phyloP scores from a whole-genome alignment of 2,329 filamentous ascomycete species.

The Fusarium gaditjirri region DNA sequence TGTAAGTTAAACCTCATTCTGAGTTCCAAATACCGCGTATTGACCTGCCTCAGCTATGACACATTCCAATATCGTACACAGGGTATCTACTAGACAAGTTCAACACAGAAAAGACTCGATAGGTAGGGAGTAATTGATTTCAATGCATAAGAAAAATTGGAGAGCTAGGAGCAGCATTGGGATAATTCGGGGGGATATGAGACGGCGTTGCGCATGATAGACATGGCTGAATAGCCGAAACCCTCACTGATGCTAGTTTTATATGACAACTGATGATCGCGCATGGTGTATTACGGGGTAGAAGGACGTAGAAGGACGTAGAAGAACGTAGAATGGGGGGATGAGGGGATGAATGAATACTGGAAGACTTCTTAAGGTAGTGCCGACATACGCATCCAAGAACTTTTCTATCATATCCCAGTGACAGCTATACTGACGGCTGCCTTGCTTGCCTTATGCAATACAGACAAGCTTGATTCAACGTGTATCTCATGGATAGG shows the following conservation, averaged over 20 bases:
- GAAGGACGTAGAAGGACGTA: slow-evolving; percentile 3
- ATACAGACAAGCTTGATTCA: background rate
- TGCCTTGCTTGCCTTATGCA: background rate
- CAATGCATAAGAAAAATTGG: slow-evolving; percentile 12
- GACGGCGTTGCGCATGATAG: slow-evolving; percentile 46
- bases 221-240: slow-evolving; percentile 30
- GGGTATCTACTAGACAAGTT: slow-evolving; percentile 76
- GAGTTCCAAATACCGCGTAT: background rate
- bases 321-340: background rate
- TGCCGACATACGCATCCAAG: background rate
- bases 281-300: background rate
- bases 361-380: background rate
- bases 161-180: slow-evolving; percentile 26
- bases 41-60: slow-evolving; percentile 70
- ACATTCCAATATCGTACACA: slow-evolving; percentile 90
- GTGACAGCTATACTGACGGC: background rate
- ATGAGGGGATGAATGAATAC: background rate
- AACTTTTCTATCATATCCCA: background rate
- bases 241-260: slow-evolving; percentile 23
- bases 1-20: slow-evolving; percentile 64
- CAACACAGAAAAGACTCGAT: background rate
- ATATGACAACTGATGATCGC: slow-evolving; percentile 26
- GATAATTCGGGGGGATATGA: slow-evolving; percentile 38
- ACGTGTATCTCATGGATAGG: background rate
- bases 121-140: slow-evolving; percentile 17